Conservation (phyloP, 2,329 filamentous ascomycete genomes). For the Verticillium dahliae region DNA sequence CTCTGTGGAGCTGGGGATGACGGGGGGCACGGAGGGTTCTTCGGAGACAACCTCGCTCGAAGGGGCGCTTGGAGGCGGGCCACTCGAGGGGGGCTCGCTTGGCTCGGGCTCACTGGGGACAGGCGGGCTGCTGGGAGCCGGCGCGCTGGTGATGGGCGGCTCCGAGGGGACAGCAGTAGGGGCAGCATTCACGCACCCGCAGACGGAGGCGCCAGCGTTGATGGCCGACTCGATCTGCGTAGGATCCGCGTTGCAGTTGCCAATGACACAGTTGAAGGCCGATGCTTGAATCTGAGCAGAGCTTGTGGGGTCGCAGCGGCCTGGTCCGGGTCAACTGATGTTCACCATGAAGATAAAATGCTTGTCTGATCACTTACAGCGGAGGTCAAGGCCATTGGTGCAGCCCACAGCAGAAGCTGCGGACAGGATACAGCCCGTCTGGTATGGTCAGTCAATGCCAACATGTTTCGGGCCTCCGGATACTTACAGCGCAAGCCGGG, state of each 20-base stretch:
- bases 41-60: background rate
- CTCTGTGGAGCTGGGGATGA: constrained; percentile 2
- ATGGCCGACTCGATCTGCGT: constrained; percentile 10
- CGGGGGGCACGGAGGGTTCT: background rate
- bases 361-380: constrained; percentile 10
- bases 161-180: constrained; percentile 3
- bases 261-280: constrained; percentile 14
- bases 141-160: background rate
- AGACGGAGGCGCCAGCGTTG: constrained; percentile 13
- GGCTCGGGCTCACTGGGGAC: background rate
- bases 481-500: constrained; percentile 16
- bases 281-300: constrained; percentile 11
- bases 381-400: constrained; percentile 14
- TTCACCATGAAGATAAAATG: background rate
- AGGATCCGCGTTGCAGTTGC: constrained; percentile 5
- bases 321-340: constrained; percentile 6
- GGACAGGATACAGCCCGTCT: constrained; percentile 15
- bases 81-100: background rate
- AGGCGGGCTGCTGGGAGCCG: background rate
- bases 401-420: constrained; percentile 16
- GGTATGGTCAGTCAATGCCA: background rate
- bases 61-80: background rate
- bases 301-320: constrained; percentile 14
- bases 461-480: background rate
- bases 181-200: constrained; percentile 13